Base-by-base conservation (phyloP, 1,284 basidiomycete species). In the Ganoderma lingzhi region DNA sequence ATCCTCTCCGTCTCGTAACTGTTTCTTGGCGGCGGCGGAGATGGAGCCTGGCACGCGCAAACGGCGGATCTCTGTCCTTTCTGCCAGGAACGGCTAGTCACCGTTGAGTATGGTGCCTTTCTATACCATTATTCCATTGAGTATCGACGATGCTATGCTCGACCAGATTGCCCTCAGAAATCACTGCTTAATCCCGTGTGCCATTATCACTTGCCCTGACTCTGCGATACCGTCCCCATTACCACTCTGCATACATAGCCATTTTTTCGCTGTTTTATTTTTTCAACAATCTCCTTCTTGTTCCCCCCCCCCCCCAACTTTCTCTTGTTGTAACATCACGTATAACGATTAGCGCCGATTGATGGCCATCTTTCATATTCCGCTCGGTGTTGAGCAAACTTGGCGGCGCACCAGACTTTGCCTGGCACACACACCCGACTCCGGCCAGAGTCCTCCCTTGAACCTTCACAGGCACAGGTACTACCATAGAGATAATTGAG, bases 41-140 rank as follows among this genome's bases (percentile, higher is more conserved):
- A 53, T 48, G 53, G 53, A 56, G 15, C 28, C 5, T 17, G 30
- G 53, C 53, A 8, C 72, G 14, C 72, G 72, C 62, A 73, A 73
- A 39, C 69, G 72, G 19, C 67, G 72, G 0, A 69, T 62, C 62
- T 73, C 72, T 8, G 63, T 71, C 48, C 68, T 73, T 10, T 67
- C 68, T 9, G 67, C 72, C 0, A 23, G 70, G 23, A 67, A 64
- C 4, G 15, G 64, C 10, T 71, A 44, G 64, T 23, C 35, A 32
- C 4, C 28, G 0, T 10, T 23, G 23, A 4, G 12, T 1, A 17
- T 30, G 23, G 12, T 42, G 39, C 23, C 23, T 14, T 4, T 1
- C 1, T 6, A 2, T 4, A 23, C 6, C 17, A 19, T 12, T 35
- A 12, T 32, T 6, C 30, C 4, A 4, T 55, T 30, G 8, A 4